Evolutionary conservation across 2,329 filamentous ascomycete species (phyloP).

Genomic region (Colletotrichum salicis): DNA sequence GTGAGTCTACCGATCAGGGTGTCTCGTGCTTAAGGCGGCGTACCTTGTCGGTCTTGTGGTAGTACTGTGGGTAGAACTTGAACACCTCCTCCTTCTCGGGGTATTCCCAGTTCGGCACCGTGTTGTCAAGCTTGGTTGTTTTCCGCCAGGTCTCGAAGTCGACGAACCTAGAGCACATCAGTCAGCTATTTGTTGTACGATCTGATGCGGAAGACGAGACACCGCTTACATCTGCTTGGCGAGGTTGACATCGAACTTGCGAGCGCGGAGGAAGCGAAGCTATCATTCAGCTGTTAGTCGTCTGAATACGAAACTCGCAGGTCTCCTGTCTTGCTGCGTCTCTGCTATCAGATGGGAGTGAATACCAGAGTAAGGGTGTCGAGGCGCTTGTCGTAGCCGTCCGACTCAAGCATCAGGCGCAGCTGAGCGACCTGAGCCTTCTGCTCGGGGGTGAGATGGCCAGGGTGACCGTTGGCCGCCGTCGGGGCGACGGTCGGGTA

Average conservation of each 20-base stretch:
- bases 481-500: slow-evolving; percentile 83
- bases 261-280: slow-evolving; percentile 90
- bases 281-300: slow-evolving; percentile 47
- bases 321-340: not conserved
- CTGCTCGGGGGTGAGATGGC: slow-evolving; percentile 86
- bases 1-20: no score
- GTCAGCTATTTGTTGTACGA: not conserved
- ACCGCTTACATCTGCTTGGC: slow-evolving; percentile 83
- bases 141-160: slow-evolving; percentile 92
- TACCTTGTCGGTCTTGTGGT: slow-evolving; percentile 95
- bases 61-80: slow-evolving; percentile 97
- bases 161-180: slow-evolving; percentile 75
- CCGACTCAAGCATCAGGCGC: slow-evolving; percentile 83
- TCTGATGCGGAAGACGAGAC: not conserved
- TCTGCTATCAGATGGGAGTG: slow-evolving; percentile 20
- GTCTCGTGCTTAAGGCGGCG: not conserved
- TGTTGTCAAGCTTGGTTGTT: slow-evolving; percentile 84
- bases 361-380: slow-evolving; percentile 91
- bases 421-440: slow-evolving; percentile 91
- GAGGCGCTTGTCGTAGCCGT: slow-evolving; percentile 83
- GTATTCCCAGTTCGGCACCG: slow-evolving; percentile 86
- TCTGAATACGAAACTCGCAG: not conserved
- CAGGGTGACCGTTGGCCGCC: slow-evolving; percentile 81
- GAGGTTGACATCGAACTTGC: slow-evolving; percentile 90
- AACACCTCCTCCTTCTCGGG: slow-evolving; percentile 84